phyloP scores from a whole-genome alignment of 2,329 filamentous ascomycete species.

The Emergomyces pasteurianus region DNA sequence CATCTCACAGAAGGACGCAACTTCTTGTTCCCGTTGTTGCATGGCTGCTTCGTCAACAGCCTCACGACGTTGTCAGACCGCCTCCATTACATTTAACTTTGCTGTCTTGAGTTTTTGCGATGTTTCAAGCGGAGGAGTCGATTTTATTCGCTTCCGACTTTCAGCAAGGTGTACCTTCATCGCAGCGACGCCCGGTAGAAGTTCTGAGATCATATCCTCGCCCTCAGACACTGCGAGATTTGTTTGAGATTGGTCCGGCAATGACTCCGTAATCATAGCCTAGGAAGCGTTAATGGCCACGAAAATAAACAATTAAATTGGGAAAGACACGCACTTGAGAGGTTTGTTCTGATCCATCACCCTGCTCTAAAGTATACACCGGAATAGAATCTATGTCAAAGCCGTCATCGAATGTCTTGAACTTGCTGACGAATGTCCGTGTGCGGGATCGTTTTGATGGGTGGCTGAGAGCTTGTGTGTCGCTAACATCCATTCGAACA shows the following conservation, averaged over 20 bases:
- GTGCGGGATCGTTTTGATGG: constrained; percentile 16
- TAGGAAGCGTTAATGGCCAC: constrained; percentile 2
- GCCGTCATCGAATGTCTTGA: constrained; percentile 61
- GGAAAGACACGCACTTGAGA: constrained; percentile 7
- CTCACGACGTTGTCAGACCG: constrained; percentile 44
- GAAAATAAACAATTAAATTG: background rate
- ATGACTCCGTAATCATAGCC: constrained; percentile 7
- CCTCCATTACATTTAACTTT: constrained; percentile 57
- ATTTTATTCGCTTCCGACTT: constrained; percentile 32
- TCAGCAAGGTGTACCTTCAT: constrained; percentile 64
- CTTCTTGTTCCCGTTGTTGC: constrained; percentile 51
- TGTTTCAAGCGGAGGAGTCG: constrained; percentile 15
- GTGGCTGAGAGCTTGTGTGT: constrained; percentile 10
- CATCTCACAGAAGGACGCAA: constrained; percentile 47
- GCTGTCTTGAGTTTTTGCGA: constrained; percentile 39
- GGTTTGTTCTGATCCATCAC: constrained; percentile 7
- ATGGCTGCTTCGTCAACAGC: constrained; percentile 43
- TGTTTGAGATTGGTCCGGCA: constrained; percentile 18
- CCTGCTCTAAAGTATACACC: constrained; percentile 19
- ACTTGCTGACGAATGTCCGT: constrained; percentile 34
- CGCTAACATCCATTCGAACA: background rate
- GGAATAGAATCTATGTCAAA: constrained; percentile 37
- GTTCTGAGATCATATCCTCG: constrained; percentile 53
- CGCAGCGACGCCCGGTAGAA: constrained; percentile 64
- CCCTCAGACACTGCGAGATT: constrained; percentile 21